Base-by-base conservation (phyloP, 2,329 filamentous ascomycete genomes). In the Cercospora janseana region DNA sequence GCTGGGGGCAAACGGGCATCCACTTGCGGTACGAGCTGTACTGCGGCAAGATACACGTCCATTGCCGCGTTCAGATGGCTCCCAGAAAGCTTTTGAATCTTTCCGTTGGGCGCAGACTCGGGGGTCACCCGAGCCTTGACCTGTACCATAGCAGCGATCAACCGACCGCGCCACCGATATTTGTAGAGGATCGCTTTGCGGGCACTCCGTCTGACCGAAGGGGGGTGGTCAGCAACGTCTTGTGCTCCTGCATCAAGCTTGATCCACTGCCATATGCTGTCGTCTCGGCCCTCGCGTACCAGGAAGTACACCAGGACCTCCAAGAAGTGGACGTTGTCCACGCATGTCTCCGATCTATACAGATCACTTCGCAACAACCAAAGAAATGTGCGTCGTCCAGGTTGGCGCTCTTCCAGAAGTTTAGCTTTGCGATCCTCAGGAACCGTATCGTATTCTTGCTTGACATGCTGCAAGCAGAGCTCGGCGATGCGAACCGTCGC, bases 401-500 rank as follows among this genome's bases (percentile, higher is more conserved):
- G 58, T 37, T 60, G 44, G 8, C 45, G 27, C 23, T 62, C 44
- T 7, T 51, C 15, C 15, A 57, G 40, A 29, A 62, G 26, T 6
- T 43, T 44, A 6, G 49, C 35, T 18, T 51, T 42, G 16, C 49
- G 45, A 20, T 55, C 54, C 4, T 54, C 29, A 4, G 53, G 16
- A n/a, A 61, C 43, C 20, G 32, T 16, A n/a, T 55, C 51, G 6
- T 63, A 51, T 2, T 48, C 54, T 2, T 48, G 31, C 56, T 46
- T 58, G 35, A 70, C 66, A 9, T 66, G 55, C 2, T 67, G 55
- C 5, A 75, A 55, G 49, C 71, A 74, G 10, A 71, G 53, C 35
- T 54, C 55, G 4, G 72, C 72, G 23, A 71, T 69, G 5, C 61
- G 51, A 2, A 73, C 49, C 9, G 64, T 67, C 15, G 72, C 72